Evolutionary conservation across 352 stramenopile genomes (phyloP).

Genomic region (Phytophthora europaea): DNA sequence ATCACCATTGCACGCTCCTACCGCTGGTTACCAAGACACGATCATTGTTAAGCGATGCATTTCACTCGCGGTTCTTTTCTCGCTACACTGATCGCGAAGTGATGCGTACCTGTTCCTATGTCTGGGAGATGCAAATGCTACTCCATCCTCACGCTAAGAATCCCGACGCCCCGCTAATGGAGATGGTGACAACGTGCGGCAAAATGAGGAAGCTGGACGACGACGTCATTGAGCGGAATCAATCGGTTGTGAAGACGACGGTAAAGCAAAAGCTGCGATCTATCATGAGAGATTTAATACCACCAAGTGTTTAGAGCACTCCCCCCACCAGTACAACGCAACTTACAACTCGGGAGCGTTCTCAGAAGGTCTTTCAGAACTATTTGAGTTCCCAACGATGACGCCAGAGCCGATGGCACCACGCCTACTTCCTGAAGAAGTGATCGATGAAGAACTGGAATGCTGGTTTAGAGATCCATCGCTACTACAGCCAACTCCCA

Average conservation of each 20-base stretch:
- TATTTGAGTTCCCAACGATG: no score
- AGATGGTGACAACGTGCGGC: not conserved
- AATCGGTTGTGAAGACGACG: no score
- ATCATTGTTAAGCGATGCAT: constrained; percentile 1
- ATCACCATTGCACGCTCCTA: not conserved
- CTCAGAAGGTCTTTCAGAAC: no score
- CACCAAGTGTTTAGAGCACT: no score
- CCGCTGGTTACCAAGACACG: constrained; percentile 3
- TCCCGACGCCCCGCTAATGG: not conserved
- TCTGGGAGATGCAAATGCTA: constrained; percentile 16
- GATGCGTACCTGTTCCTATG: constrained; percentile 6
- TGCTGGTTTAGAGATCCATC: not conserved
- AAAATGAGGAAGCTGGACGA: not conserved
- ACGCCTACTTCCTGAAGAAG: no score
- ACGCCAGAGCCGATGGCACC: no score
- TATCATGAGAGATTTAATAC: no score
- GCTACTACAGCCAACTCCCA: no score
- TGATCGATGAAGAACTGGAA: not conserved
- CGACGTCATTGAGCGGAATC: no score
- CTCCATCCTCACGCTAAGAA: constrained; percentile 2
- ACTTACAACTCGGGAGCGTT: no score
- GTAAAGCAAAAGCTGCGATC: no score
- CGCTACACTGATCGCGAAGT: constrained; percentile 19
- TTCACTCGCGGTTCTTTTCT: constrained; percentile 10
- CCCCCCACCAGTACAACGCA: no score